Evolutionary conservation across 352 stramenopile species (phyloP).

Genomic region (Phytophthora uliginosa): DNA sequence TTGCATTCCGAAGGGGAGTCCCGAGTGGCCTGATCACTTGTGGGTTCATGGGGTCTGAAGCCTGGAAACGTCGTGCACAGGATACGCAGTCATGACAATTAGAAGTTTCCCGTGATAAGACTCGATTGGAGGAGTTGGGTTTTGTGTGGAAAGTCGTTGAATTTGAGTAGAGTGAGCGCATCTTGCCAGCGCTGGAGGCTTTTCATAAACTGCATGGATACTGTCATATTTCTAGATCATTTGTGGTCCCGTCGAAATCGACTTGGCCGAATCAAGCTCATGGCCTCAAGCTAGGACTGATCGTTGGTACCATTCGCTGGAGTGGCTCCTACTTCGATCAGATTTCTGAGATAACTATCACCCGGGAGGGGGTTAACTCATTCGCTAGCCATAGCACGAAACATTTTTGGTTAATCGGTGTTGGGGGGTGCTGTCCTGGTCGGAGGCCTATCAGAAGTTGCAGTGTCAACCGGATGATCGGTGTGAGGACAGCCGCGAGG

Average conservation of each 20-base stretch:
- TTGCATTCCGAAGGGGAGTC: slow-evolving; percentile 13
- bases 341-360: too few relatives aligned
- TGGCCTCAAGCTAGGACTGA: slow-evolving; percentile 35
- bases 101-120: not conserved
- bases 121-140: not conserved
- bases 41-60: slow-evolving; percentile 38
- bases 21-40: slow-evolving; percentile 29
- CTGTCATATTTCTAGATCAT: slow-evolving; percentile 29
- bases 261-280: slow-evolving; percentile 45
- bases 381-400: too few relatives aligned
- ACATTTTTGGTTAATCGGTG: too few relatives aligned
- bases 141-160: not conserved
- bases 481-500: too few relatives aligned
- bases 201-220: slow-evolving; percentile 44
- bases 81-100: not conserved
- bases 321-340: slow-evolving; percentile 9
- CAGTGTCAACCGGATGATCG: too few relatives aligned
- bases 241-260: slow-evolving; percentile 43
- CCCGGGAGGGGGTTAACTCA: too few relatives aligned
- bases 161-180: slow-evolving; percentile 17
- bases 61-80: slow-evolving; percentile 16
- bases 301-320: not conserved
- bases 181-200: slow-evolving; percentile 46
- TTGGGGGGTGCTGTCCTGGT: too few relatives aligned
- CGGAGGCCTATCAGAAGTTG: not conserved